Evolutionary conservation across 139 green algal species (phyloP).

Genomic region (Bryopsis sp.): DNA sequence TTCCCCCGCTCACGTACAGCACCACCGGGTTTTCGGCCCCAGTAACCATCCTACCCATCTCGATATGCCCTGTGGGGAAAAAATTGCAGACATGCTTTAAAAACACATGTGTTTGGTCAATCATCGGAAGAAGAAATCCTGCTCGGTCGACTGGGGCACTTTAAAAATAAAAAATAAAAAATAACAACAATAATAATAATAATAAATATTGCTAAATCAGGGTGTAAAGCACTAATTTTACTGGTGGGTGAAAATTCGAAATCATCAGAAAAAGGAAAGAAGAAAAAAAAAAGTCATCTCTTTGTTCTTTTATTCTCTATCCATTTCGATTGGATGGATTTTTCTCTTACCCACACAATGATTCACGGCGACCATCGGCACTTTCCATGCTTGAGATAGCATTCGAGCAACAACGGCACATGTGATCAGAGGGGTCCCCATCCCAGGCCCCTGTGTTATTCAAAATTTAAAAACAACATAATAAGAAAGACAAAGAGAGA

Average conservation of each 20-base stretch:
- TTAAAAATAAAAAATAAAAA: too few relatives aligned
- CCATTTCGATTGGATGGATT: too few relatives aligned
- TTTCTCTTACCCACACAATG: conserved; percentile 65
- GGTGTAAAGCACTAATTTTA: too few relatives aligned
- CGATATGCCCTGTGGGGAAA: conserved; percentile 67
- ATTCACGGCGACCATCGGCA: conserved; percentile 76
- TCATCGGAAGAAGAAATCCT: neutral
- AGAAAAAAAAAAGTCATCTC: too few relatives aligned
- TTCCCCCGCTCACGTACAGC: conserved; percentile 72
- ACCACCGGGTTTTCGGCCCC: conserved; percentile 79
- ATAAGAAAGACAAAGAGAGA: neutral
- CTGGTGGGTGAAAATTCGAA: too few relatives aligned
- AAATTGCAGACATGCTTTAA: neutral
- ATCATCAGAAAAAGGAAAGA: too few relatives aligned
- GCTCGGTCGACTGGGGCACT: too few relatives aligned
- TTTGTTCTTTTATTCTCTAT: too few relatives aligned
- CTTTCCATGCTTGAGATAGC: conserved; percentile 58
- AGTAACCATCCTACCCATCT: conserved; percentile 84
- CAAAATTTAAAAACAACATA: neutral
- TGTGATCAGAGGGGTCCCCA: conserved; percentile 71
- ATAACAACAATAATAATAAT: too few relatives aligned
- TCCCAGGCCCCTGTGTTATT: conserved; percentile 66
- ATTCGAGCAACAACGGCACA: conserved; percentile 76
- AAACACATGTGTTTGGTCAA: neutral
- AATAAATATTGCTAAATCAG: neutral